Conservation (phyloP, 139 green algal genomes). For the Desmodesmus armatus region DNA sequence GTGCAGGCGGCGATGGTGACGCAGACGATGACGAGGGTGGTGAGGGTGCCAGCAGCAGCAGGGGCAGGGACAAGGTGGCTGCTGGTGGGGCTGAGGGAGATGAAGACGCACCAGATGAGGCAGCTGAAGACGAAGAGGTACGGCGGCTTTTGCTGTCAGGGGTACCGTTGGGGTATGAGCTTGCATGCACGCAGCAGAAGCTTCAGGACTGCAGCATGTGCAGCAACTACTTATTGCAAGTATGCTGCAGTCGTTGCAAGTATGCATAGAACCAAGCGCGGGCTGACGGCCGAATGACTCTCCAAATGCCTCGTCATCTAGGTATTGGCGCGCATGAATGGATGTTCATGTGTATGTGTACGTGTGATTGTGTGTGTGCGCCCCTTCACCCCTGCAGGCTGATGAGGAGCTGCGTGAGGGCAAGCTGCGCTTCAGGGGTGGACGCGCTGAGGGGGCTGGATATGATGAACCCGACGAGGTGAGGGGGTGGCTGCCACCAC, state of each 20-base stretch:
- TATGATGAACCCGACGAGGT: conserved; percentile 83
- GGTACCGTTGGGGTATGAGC: neutral
- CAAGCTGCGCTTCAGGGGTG: conserved; percentile 75
- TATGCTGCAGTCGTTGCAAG: no score
- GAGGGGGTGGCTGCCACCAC: no score
- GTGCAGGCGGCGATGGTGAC: conserved; percentile 18
- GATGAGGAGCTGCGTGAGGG: conserved; percentile 82
- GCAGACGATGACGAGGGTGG: conserved; percentile 79
- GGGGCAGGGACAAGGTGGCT: conserved; percentile 11
- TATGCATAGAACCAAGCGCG: no score
- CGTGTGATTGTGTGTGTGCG: no score
- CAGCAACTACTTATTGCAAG: neutral
- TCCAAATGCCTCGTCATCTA: no score
- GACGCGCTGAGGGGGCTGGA: conserved; percentile 73
- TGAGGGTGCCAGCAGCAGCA: conserved; percentile 53
- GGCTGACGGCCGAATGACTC: no score
- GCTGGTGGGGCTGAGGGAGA: conserved; percentile 11
- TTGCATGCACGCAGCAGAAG: no score
- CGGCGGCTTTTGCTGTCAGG: neutral
- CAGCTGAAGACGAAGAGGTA: conserved; percentile 54
- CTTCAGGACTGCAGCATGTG: neutral
- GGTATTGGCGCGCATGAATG: no score
- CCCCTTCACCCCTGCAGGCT: conserved; percentile 57
- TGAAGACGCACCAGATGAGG: conserved; percentile 41
- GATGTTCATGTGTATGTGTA: no score